Evolutionary conservation across 2,329 filamentous ascomycete genomes (phyloP), one percentile per base, ranked within the genome.

Genomic region (Aspergillus fischeri): DNA sequence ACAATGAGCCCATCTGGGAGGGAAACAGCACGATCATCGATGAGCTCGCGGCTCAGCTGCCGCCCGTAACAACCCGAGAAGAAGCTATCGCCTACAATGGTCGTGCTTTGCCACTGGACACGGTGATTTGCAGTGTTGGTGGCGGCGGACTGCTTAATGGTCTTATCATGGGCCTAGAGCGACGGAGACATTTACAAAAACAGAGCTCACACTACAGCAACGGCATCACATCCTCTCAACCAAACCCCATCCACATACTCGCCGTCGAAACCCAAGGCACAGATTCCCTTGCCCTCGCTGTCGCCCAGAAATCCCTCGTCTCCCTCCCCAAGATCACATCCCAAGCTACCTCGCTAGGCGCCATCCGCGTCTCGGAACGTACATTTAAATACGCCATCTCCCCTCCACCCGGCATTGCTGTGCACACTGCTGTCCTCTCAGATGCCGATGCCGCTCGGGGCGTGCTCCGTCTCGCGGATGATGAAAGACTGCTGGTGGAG

Each of bases 371-470:
- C 4, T 86, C 87, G 4, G 77, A 83, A 57, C 79, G 82, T 62
- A 85, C 89, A 0, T 89, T 89, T 74, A 81, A 86, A 61, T 87
- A 89, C 73, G 85, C 82, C 0, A 73, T 80, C 47, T 68, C 73
- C 53, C 76, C 78, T 24, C 65, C 74, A 17, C 72, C 72, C 1
- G 72, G 76, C 1, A 71, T 82, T 41, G 77, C 79, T 47, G 82
- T 88, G 25, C 79, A 79, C 41, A 86, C 82, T 60, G 75, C 83
- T 2, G 87, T 91, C 0, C 78, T 94, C 8, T 81, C 80, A 2
- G 91, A 95, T 66, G 86, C 85, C 3, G 90, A 94, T 67, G 92
- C 93, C 0, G 91, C 90, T 21, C 83, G 87, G 74, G 92, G 87
- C 2, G 89, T 88, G 54, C 86, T 88, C 67, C 80, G 84, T 25